These are phyloP conservation scores for Fusarium sarcochroum DNA, from an alignment of 2,329 filamentous ascomycete species.

Conservation along the genomic window DNA sequence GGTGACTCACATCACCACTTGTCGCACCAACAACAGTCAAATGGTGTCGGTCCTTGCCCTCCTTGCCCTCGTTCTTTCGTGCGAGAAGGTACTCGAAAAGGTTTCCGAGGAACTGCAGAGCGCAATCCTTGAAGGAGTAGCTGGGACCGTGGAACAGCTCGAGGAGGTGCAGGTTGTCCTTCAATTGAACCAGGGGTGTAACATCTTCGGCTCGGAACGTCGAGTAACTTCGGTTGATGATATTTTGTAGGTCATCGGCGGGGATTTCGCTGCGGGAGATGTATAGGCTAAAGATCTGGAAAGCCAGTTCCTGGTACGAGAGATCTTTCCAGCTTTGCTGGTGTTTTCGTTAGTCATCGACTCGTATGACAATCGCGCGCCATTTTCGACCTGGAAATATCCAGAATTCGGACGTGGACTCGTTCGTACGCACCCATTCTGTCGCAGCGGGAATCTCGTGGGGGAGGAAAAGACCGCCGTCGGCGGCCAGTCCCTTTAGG, in stretches of 20 bases:
- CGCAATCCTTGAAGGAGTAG: slow-evolving; percentile 92
- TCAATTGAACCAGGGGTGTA: slow-evolving; percentile 70
- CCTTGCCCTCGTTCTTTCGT: slow-evolving; percentile 73
- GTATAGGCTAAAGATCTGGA: slow-evolving; percentile 88
- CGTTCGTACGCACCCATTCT: slow-evolving; percentile 67
- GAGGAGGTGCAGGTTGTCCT: slow-evolving; percentile 80
- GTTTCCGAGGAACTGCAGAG: slow-evolving; percentile 95
- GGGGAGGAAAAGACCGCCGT: slow-evolving; percentile 89
- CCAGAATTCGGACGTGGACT: slow-evolving; percentile 55
- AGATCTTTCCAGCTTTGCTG: slow-evolving; percentile 81
- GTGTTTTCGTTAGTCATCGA: slow-evolving; percentile 10
- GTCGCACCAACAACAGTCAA: slow-evolving; percentile 90
- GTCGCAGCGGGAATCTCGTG: slow-evolving; percentile 78
- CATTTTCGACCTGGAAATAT: accelerated
- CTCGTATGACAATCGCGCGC: background rate
- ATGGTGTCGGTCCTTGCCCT: slow-evolving; percentile 78
- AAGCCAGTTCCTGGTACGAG: slow-evolving; percentile 85
- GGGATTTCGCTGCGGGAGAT: slow-evolving; percentile 71
- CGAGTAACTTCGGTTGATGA: slow-evolving; percentile 88
- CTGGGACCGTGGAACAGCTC: slow-evolving; percentile 98
- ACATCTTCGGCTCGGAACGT: slow-evolving; percentile 86
- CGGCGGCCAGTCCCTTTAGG: slow-evolving; percentile 85
- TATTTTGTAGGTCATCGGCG: slow-evolving; percentile 77
- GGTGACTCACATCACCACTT: slow-evolving; percentile 71
- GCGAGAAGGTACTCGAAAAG: slow-evolving; percentile 91